A percentile compares a stretch with the other conserved stretches of the same genome.
Conservation (phyloP, 495 filamentous ascomycete species). For the Delitschia confertaspora region DNA sequence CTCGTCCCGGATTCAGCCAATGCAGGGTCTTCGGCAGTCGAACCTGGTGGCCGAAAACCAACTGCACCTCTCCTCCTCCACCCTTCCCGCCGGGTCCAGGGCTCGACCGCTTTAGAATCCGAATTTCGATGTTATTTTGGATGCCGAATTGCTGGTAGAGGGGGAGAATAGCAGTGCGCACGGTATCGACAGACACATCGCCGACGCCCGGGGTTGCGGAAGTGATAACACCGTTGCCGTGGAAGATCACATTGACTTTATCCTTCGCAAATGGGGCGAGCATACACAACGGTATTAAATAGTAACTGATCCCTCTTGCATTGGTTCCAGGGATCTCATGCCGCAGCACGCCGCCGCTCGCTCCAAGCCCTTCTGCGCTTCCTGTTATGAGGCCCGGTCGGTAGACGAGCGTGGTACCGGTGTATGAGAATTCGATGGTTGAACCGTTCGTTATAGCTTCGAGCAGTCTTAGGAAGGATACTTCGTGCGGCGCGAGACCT, state of each 20-base stretch:
- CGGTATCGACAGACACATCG: slow-evolving; percentile 83
- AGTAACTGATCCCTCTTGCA: slow-evolving; percentile 73
- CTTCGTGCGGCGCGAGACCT: slow-evolving; percentile 83
- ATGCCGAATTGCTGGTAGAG: slow-evolving; percentile 87
- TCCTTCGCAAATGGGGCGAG: slow-evolving; percentile 89
- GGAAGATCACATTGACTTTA: slow-evolving; percentile 77
- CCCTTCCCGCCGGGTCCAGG: slow-evolving; percentile 61
- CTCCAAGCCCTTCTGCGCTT: slow-evolving; percentile 55
- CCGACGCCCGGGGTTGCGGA: slow-evolving; percentile 66
- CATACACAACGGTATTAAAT: slow-evolving; percentile 77
- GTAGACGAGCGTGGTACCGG: slow-evolving; percentile 84
- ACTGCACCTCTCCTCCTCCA: slow-evolving; percentile 83
- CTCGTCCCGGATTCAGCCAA: slow-evolving; percentile 69
- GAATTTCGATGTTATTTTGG: slow-evolving; percentile 73
- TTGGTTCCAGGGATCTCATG: slow-evolving; percentile 70
- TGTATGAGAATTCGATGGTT: slow-evolving; percentile 87
- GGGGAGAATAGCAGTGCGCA: slow-evolving; percentile 86
- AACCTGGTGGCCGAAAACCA: slow-evolving; percentile 85
- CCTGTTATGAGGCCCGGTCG: slow-evolving; percentile 87
- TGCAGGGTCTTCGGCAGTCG: slow-evolving; percentile 91
- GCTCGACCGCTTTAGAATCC: slow-evolving; percentile 72
- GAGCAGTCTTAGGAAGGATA: slow-evolving; percentile 90
- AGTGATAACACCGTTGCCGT: slow-evolving; percentile 90
- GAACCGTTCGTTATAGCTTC: slow-evolving; percentile 94
- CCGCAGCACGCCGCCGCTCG: slow-evolving; percentile 60